phyloP scores from a whole-genome alignment of 805 yeast species.

The Myxozyma vanderwaltii region DNA sequence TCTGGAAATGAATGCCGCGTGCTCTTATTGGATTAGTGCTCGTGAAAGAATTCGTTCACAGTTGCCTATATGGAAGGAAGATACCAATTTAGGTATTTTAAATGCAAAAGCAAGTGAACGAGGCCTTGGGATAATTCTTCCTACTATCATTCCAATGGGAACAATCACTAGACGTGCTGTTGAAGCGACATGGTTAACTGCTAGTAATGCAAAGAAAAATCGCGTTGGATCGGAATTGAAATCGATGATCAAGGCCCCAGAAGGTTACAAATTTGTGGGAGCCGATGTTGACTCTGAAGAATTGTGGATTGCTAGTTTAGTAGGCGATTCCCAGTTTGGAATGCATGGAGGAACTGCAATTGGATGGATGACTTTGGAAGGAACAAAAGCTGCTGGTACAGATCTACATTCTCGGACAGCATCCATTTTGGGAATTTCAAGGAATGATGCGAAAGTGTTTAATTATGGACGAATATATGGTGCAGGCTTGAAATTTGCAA shows the following conservation, averaged over 20 bases:
- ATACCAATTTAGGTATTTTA: slow-evolving; percentile 33
- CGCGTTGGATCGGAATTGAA: slow-evolving; percentile 93
- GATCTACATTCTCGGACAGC: slow-evolving; percentile 96
- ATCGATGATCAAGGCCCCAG: slow-evolving; percentile 81
- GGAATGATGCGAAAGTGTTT: slow-evolving; percentile 92
- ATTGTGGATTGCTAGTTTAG: slow-evolving; percentile 93
- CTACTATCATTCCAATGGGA: slow-evolving; percentile 88
- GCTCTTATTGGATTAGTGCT: slow-evolving; percentile 92
- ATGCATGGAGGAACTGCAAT: slow-evolving; percentile 95
- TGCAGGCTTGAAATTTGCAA: slow-evolving; percentile 91
- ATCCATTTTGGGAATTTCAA: slow-evolving; percentile 77
- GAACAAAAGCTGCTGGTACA: slow-evolving; percentile 86
- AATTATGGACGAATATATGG: slow-evolving; percentile 98
- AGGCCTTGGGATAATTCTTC: slow-evolving; percentile 73
- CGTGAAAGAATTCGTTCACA: slow-evolving; percentile 82
- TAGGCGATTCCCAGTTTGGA: slow-evolving; percentile 87
- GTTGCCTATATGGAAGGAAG: slow-evolving; percentile 67
- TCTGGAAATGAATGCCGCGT: slow-evolving; percentile 69
- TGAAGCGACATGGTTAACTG: slow-evolving; percentile 96
- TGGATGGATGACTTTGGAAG: slow-evolving; percentile 99
- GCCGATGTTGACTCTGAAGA: slow-evolving; percentile 99
- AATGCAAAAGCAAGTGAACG: slow-evolving; percentile 28
- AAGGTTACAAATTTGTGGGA: slow-evolving; percentile 89
- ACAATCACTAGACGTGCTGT: slow-evolving; percentile 95
- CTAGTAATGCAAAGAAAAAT: slow-evolving; percentile 84